Conservation (phyloP, 805 yeast genomes). For the Candida nonsorbophila region DNA sequence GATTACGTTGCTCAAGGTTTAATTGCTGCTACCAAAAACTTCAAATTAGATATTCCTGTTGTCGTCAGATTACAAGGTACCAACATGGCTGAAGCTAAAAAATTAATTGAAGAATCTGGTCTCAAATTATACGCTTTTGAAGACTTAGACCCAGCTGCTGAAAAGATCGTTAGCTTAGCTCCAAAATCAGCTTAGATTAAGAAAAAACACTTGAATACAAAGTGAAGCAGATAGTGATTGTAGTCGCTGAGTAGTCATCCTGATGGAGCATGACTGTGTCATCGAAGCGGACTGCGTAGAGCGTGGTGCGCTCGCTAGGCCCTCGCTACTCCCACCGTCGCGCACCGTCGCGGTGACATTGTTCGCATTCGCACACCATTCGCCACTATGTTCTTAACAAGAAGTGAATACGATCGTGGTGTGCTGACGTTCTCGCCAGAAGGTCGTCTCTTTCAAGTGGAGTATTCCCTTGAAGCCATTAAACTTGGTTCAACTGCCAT, state of each 20-base stretch:
- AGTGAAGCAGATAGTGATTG: too few relatives aligned
- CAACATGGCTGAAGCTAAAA: conserved; percentile 82
- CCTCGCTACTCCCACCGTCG: background rate
- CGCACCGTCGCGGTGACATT: too few relatives aligned
- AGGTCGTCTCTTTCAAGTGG: conserved; percentile 97
- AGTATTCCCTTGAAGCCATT: conserved; percentile 95
- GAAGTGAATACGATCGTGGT: conserved; percentile 99
- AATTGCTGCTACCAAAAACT: conserved; percentile 88
- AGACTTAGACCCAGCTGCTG: conserved; percentile 96
- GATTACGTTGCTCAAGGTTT: conserved; percentile 98
- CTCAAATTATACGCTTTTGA: conserved; percentile 86
- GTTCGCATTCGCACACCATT: too few relatives aligned
- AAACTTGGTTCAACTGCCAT: conserved; percentile 97
- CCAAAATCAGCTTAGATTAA: conserved; percentile 17
- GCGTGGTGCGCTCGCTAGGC: background rate
- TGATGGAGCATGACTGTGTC: too few relatives aligned
- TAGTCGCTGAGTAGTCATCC: too few relatives aligned
- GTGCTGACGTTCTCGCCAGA: conserved; percentile 98
- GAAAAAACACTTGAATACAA: background rate
- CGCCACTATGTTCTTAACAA: conserved; percentile 81
- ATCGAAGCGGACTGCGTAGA: too few relatives aligned
- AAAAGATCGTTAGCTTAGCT: conserved; percentile 78
- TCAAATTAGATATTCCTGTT: conserved; percentile 87
- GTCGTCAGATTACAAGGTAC: conserved; percentile 99
- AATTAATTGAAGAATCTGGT: conserved; percentile 82